Percentiles rank a stretch among this genome's conserved stretches.
Evolutionary conservation across 2,329 filamentous ascomycete genomes (phyloP).

Genomic region (Fusarium xylarioides): DNA sequence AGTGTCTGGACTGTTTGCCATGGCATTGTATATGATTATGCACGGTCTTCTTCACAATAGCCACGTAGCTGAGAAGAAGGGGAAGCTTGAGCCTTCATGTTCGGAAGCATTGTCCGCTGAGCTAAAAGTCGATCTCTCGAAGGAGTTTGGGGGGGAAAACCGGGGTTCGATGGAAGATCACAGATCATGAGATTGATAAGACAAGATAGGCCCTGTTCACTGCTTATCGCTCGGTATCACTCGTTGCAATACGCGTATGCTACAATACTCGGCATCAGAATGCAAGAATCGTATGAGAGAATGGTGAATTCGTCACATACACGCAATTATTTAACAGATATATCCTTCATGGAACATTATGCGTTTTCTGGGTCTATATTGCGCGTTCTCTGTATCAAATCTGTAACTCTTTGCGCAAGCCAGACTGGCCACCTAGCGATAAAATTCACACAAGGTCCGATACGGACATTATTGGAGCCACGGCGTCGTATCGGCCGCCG

Average conservation of each 20-base stretch:
- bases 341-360: neutral
- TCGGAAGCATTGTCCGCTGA: constrained; percentile 10
- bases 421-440: neutral
- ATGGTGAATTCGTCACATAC: constrained; percentile 20
- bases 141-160: constrained; percentile 5
- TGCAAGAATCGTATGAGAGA: constrained; percentile 9
- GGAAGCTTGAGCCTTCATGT: constrained; percentile 6
- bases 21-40: neutral
- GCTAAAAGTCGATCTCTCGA: constrained; percentile 27
- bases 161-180: constrained; percentile 34
- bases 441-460: constrained; percentile 33
- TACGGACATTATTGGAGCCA: neutral
- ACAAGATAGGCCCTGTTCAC: neutral
- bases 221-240: constrained; percentile 7
- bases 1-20: neutral
- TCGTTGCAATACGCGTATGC: constrained; percentile 19
- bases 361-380: constrained; percentile 10
- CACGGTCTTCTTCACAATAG: constrained; percentile 3
- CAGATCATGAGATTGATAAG: constrained; percentile 43
- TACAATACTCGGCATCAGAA: neutral
- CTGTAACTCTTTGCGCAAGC: constrained; percentile 28
- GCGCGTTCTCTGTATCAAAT: constrained; percentile 21
- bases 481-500: constrained; percentile 32
- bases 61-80: neutral
- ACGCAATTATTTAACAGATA: constrained; percentile 11